Percentiles rank a stretch among this genome's conserved stretches.
Evolutionary conservation across 1,284 basidiomycete species (phyloP).

Genomic region (Rhodotorula sp.): DNA sequence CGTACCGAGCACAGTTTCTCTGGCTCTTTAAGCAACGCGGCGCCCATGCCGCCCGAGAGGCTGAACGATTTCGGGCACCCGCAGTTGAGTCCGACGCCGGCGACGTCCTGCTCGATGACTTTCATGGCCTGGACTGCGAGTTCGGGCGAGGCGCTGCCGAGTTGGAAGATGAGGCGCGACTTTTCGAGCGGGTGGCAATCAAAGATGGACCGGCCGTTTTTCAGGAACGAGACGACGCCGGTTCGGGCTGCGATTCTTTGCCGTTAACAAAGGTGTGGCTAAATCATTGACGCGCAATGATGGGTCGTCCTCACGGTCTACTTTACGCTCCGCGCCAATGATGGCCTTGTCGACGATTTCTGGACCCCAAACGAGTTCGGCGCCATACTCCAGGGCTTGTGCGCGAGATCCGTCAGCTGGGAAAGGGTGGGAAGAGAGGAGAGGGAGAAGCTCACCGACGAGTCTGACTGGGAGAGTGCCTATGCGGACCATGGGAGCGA

Average conservation of each 20-base stretch:
- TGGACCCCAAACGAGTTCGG: conserved; percentile 92
- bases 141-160: conserved; percentile 83
- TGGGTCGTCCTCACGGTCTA: conserved; percentile 65
- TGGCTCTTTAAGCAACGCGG: conserved; percentile 86
- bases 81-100: conserved; percentile 92
- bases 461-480: conserved; percentile 56
- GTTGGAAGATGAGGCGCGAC: conserved; percentile 83
- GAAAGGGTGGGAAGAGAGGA: too few relatives aligned
- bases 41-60: conserved; percentile 93
- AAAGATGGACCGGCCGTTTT: conserved; percentile 74
- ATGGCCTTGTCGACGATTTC: conserved; percentile 97
- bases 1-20: conserved; percentile 69
- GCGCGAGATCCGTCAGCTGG: conserved; percentile 59
- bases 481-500: conserved; percentile 94
- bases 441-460: conserved; percentile 3
- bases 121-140: conserved; percentile 88
- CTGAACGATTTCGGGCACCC: conserved; percentile 73
- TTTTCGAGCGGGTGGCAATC: conserved; percentile 92
- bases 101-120: conserved; percentile 80
- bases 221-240: conserved; percentile 83
- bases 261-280: too few relatives aligned
- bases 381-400: conserved; percentile 81
- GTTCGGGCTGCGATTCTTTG: conserved; percentile 60
- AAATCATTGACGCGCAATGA: too few relatives aligned
- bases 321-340: conserved; percentile 73